Base-by-base conservation (phyloP, 352 stramenopile species). In the Pythium sukuiense region DNA sequence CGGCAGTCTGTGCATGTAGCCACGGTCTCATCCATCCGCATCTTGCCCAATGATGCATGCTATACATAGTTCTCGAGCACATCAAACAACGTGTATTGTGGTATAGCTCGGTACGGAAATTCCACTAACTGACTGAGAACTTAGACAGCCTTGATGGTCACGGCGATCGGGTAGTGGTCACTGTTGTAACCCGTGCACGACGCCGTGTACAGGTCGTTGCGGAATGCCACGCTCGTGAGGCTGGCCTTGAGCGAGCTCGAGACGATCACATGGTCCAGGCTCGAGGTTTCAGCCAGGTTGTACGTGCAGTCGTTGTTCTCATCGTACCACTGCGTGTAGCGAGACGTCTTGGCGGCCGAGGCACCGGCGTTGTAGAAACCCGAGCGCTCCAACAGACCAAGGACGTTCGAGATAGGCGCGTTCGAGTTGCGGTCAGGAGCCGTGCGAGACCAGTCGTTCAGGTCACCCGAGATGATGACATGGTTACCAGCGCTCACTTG, bases 251-350 rank as follows among this genome's bases (percentile, higher is more conserved):
- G 60, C 46, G 76, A 84, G 55, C 76, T 77, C 52, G 79, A 88
- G 33, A 85, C 72, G 55, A 88, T 64, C 14, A 88, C 78, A 70
- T 88, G 77, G 63, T 87, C 79, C 32, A 87, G 65, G 59, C 70
- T 84, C 70, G 72, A 84, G 56, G 78, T 43, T 55, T 89, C 80
- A 6, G 65, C 74, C n/a, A 59, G 41, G 61, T 75, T 64, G 67
- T 74, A 88, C 18, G 74, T 70, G 45, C 79, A 90, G 69, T 88
- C 71, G 14, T 83, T 77, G 76, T 88, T 82, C 55, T 78, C 50
- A 61, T 88, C 81, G 30, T 63, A 90, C 79, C 79, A 88, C 68
- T 88, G 68, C 41, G 75, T 81, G 71, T 77, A 90, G 61, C 79
- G 79, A 27, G 78, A 67, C n/a, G 67, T 35, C 70, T 85, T 72